Conservation (phyloP, 768 basidiomycete genomes). For the Lentinula guzmanii region DNA sequence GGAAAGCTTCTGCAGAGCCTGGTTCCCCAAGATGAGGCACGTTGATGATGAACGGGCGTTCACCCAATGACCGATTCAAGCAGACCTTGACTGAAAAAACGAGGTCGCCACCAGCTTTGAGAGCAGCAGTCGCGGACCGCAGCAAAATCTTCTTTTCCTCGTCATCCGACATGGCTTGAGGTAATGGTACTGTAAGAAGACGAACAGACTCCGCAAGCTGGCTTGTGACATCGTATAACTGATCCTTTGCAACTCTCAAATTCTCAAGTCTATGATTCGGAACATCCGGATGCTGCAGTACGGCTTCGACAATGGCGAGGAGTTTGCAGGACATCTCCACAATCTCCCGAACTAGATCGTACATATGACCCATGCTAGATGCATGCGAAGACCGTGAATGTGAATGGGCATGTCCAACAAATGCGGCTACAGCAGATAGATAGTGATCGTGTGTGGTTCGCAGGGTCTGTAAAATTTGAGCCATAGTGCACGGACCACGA, state of each 20-base stretch:
- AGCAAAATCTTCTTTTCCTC: constrained; percentile 74
- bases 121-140: constrained; percentile 80
- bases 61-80: constrained; percentile 55
- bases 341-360: constrained; percentile 91
- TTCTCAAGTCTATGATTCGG: constrained; percentile 55
- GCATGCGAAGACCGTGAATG: constrained; percentile 89
- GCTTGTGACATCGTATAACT: constrained; percentile 79
- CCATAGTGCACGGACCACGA: constrained; percentile 60
- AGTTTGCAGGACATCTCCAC: constrained; percentile 92
- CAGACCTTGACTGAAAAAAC: constrained; percentile 82
- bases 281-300: constrained; percentile 71
- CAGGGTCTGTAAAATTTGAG: constrained; percentile 70
- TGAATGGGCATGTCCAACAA: constrained; percentile 95
- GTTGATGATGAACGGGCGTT: constrained; percentile 61
- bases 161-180: constrained; percentile 61
- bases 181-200: constrained; percentile 51
- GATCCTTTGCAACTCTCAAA: constrained; percentile 69
- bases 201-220: constrained; percentile 86
- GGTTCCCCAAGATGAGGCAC: constrained; percentile 47
- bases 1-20: constrained; percentile 23
- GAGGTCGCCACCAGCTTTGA: constrained; percentile 87
- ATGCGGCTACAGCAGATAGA: constrained; percentile 91
- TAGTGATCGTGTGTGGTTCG: constrained; percentile 86
- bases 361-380: constrained; percentile 87
- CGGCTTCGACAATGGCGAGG: constrained; percentile 86